Evolutionary conservation across 192 early-diverging fungal genomes (phyloP).

Genomic region (Mortierella alpina): DNA sequence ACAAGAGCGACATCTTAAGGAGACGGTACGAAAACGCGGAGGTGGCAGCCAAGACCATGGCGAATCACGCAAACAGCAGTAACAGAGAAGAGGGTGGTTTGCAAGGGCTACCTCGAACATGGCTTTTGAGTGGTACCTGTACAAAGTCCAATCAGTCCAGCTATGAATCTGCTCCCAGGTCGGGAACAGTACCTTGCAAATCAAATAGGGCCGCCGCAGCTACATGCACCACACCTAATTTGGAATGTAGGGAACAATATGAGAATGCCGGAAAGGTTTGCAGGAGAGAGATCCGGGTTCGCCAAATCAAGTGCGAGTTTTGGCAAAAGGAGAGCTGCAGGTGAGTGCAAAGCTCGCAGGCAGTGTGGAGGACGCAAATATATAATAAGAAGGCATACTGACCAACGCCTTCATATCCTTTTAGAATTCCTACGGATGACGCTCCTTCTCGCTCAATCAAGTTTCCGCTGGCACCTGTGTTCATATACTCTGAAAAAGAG

Average conservation of each 20-base stretch:
- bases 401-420: background rate
- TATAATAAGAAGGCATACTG: background rate
- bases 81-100: too few relatives aligned
- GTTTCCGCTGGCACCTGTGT: conserved; percentile 15
- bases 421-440: conserved; percentile 9
- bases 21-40: conserved; percentile 27
- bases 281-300: conserved; percentile 38
- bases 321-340: conserved; percentile 52
- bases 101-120: background rate
- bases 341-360: background rate
- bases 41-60: background rate
- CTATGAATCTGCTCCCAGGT: background rate
- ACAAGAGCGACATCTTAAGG: conserved; percentile 9
- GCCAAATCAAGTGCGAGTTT: conserved; percentile 51
- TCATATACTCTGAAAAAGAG: conserved; percentile 31
- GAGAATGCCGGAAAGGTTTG: background rate
- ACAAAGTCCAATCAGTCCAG: too few relatives aligned
- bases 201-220: background rate
- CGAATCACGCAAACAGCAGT: too few relatives aligned
- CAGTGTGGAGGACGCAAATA: too few relatives aligned
- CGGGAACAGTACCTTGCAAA: too few relatives aligned
- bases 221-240: background rate
- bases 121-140: background rate
- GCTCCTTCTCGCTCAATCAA: conserved; percentile 12
- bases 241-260: background rate